Evolutionary conservation across 441 rosid species (phyloP), one percentile per base, ranked within the genome.

Genomic region (Pelargonium fulgidum): DNA sequence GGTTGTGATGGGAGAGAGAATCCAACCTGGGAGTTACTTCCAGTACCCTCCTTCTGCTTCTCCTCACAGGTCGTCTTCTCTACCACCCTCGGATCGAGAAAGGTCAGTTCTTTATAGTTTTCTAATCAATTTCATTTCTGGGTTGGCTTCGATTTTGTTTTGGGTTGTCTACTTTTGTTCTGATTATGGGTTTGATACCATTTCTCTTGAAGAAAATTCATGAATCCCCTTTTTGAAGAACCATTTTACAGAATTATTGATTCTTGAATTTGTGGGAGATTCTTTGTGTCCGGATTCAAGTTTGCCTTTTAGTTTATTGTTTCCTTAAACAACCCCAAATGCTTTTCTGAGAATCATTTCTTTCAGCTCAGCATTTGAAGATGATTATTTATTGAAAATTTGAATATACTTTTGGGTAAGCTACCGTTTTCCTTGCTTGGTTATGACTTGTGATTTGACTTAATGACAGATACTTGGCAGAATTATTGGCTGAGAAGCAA

Each of bases 21-120:
- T 93, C 76, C 84, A 81, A 65, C 85, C 93, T 0, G 95, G 97
- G 67, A 89, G 96, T 77, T 93, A 78, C 89, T 91, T 88, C 74
- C 97, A 91, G 81, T 87, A 78, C 70, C 92, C 97, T 66, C 93
- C 91, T 7, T 82, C 95, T 13, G 96, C 95, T 80, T 89, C 98
- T 81, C 95, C 97, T 63, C 92, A 82, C 74, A 84, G 98, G 83
- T 77, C 90, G 13, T 85, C 83, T 74, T 83, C 96, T 77, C 72
- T 84, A 59, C 87, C 93, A 42, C 54, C 61, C 7, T 54, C 85
- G 77, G 95, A 88, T 84, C 93, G 90, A 77, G 93, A 91, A 52
- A 91, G 97, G 97, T 91, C 58, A 2, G 70, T 61, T 50, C 33
- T 67, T 66, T 24, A 16, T 11, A 17, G 2, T 68, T 41, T 3